These are phyloP conservation scores for Penicillium roqueforti DNA, from an alignment of 495 filamentous ascomycete species.

Conservation along the genomic window DNA sequence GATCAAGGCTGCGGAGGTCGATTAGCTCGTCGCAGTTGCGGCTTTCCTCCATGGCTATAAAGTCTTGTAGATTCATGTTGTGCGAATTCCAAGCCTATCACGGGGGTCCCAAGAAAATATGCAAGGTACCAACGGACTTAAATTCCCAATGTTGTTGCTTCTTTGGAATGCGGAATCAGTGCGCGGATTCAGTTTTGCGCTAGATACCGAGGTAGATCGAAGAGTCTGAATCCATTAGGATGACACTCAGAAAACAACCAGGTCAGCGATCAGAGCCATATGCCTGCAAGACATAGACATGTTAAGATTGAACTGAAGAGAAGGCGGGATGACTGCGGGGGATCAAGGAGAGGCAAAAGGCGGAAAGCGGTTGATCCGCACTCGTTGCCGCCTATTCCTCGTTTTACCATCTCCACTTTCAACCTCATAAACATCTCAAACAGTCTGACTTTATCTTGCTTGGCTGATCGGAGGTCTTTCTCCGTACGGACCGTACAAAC, in stretches of 20 bases:
- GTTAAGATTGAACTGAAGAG: background rate
- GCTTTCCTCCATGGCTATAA: slow-evolving; percentile 32
- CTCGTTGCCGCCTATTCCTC: slow-evolving; percentile 12
- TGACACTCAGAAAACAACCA: slow-evolving; percentile 8
- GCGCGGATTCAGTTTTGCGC: slow-evolving; percentile 11
- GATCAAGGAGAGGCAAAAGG: slow-evolving; percentile 12
- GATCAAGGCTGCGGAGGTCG: slow-evolving; percentile 69
- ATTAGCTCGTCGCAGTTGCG: slow-evolving; percentile 35
- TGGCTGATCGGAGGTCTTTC: slow-evolving; percentile 6
- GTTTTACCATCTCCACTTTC: slow-evolving; percentile 9
- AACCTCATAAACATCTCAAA: background rate
- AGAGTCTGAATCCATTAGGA: slow-evolving; percentile 19
- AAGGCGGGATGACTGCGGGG: slow-evolving; percentile 18
- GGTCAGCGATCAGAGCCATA: background rate
- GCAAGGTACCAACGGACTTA: background rate
- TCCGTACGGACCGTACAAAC: slow-evolving; percentile 4
- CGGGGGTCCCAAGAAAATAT: background rate
- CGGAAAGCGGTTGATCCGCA: slow-evolving; percentile 26
- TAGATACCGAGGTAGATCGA: slow-evolving; percentile 25
- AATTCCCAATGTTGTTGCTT: slow-evolving; percentile 4
- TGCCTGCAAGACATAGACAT: background rate
- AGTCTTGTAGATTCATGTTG: slow-evolving; percentile 34
- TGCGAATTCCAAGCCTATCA: background rate
- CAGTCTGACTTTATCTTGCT: background rate
- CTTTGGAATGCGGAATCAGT: slow-evolving; percentile 8